Evolutionary conservation across 345 rosid species (phyloP).

Genomic region (Salix exigua): DNA sequence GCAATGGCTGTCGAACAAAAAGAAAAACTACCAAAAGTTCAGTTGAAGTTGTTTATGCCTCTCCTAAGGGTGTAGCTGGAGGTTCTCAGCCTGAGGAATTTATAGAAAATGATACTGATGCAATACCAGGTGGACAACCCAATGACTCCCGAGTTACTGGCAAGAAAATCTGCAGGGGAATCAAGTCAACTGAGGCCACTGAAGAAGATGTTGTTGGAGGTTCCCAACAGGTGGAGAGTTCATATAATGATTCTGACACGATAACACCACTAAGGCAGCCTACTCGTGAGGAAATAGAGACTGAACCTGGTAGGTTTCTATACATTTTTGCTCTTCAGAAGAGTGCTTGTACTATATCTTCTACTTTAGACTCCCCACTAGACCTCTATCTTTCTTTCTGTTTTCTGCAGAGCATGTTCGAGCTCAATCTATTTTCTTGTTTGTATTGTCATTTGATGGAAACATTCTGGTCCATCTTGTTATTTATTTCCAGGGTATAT

Average conservation of each 20-base stretch:
- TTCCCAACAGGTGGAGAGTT: conserved; percentile 17
- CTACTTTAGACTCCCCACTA: neutral
- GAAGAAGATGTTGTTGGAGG: conserved; percentile 17
- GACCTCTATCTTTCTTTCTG: neutral
- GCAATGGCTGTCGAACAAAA: conserved; percentile 22
- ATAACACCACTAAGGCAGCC: conserved; percentile 1
- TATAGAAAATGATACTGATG: neutral
- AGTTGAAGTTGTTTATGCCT: conserved; percentile 17
- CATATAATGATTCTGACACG: neutral
- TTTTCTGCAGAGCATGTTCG: neutral
- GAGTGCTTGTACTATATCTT: neutral
- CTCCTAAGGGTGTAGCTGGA: conserved; percentile 22
- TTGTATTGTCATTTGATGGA: neutral
- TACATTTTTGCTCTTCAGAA: neutral
- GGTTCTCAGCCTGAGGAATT: conserved; percentile 24
- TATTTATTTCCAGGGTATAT: neutral
- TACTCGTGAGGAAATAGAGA: conserved; percentile 15
- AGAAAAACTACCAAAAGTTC: conserved; percentile 25
- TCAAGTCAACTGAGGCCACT: too few species aligned
- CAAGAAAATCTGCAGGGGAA: conserved; percentile 6
- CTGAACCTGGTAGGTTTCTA: conserved; percentile 29
- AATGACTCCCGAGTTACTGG: neutral
- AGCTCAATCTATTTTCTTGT: neutral
- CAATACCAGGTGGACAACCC: conserved; percentile 1
- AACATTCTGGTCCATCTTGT: neutral